These are phyloP conservation scores for Alliaria petiolata DNA, from an alignment of 345 rosid species.

Conservation along the genomic window DNA sequence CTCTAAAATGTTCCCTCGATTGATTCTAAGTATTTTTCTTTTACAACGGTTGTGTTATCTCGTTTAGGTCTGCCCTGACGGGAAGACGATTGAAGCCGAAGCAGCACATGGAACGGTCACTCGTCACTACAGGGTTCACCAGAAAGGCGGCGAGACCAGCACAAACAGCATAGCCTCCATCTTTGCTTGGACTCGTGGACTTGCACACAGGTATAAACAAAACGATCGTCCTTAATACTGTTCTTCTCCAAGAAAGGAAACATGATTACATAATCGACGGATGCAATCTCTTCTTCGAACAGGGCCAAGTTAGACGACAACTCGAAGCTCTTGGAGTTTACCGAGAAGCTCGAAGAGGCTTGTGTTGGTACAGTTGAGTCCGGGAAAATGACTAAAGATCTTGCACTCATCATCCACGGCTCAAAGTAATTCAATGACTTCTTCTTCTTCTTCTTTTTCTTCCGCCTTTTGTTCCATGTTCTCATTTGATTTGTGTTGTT, in stretches of 20 bases:
- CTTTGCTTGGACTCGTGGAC: conserved; percentile 98
- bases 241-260: neutral
- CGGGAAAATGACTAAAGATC: conserved; percentile 99
- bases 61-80: conserved; percentile 92
- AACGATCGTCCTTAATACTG: neutral
- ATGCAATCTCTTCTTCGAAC: conserved; percentile 7
- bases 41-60: conserved; percentile 8
- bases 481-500: neutral
- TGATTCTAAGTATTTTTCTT: neutral
- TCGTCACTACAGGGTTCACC: conserved; percentile 94
- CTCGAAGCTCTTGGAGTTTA: conserved; percentile 69
- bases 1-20: neutral
- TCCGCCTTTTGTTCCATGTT: neutral
- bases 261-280: neutral
- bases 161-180: conserved; percentile 99
- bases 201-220: conserved; percentile 76
- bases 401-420: conserved; percentile 84
- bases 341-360: conserved; percentile 90
- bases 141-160: conserved; percentile 99
- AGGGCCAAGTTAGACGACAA: conserved; percentile 95
- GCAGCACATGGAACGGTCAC: conserved; percentile 99
- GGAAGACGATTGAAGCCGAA: conserved; percentile 97
- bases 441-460: neutral
- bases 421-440: conserved; percentile 44
- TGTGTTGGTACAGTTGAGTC: conserved; percentile 84